Evolutionary conservation across 2,329 filamentous ascomycete species (phyloP).

Genomic region (Talaromyces pinophilus): DNA sequence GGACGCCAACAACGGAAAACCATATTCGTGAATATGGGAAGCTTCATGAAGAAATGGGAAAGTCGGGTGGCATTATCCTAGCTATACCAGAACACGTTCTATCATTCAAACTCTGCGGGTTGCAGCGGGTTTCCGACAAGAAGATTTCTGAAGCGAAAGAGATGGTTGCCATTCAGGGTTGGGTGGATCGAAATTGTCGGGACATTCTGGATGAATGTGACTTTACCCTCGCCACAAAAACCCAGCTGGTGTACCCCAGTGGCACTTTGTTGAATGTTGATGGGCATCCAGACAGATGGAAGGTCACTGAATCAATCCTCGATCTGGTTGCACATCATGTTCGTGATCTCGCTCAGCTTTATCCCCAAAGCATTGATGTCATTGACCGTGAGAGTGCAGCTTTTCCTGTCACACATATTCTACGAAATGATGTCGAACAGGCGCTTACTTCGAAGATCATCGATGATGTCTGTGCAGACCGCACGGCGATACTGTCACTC

Average conservation of each 20-base stretch:
- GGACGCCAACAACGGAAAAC: slow-evolving; percentile 36
- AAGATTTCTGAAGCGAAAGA: slow-evolving; percentile 43
- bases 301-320: slow-evolving; percentile 46
- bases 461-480: slow-evolving; percentile 4
- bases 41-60: slow-evolving; percentile 48
- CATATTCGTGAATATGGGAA: slow-evolving; percentile 38
- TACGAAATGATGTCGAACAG: slow-evolving; percentile 5
- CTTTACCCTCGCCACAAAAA: slow-evolving; percentile 55
- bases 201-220: slow-evolving; percentile 69
- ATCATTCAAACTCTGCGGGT: slow-evolving; percentile 64
- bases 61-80: slow-evolving; percentile 58
- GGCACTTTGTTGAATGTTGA: slow-evolving; percentile 54
- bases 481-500: background rate
- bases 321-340: slow-evolving; percentile 36
- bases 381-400: background rate
- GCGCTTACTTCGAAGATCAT: background rate
- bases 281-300: slow-evolving; percentile 57
- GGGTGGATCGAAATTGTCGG: slow-evolving; percentile 53
- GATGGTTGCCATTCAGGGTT: slow-evolving; percentile 56
- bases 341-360: background rate
- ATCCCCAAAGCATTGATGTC: slow-evolving; percentile 8
- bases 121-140: slow-evolving; percentile 57
- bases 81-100: slow-evolving; percentile 65
- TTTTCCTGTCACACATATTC: slow-evolving; percentile 13
- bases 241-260: slow-evolving; percentile 60